These are phyloP conservation scores for Tetrahymena borealis DNA, from an alignment of 73 alveolate species.

Conservation along the genomic window DNA sequence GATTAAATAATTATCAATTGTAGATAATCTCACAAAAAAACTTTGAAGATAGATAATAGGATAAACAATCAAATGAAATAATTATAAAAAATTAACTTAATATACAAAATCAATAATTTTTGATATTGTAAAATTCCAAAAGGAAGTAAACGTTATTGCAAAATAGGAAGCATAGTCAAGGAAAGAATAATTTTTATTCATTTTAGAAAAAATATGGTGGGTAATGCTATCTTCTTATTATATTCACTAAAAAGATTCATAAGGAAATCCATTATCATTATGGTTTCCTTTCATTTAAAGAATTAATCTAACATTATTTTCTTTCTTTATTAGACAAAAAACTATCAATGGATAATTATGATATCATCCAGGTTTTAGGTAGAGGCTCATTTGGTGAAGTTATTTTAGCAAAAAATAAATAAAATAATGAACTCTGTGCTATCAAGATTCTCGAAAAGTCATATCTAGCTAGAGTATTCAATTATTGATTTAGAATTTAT, in stretches of 20 bases:
- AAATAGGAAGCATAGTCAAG: not conserved
- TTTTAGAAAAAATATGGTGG: not conserved
- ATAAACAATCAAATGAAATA: too few species aligned
- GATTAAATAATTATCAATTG: too few species aligned
- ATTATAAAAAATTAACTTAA: not conserved
- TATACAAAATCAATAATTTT: not conserved
- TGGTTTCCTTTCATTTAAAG: not conserved
- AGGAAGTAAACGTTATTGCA: not conserved
- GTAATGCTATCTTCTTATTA: not conserved
- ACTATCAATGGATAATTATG: not conserved
- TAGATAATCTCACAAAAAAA: too few species aligned
- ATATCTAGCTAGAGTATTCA: not conserved
- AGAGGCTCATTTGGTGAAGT: not conserved
- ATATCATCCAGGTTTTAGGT: not conserved
- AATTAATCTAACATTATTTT: not conserved
- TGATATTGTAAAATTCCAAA: not conserved
- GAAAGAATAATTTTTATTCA: not conserved
- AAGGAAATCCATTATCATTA: too few species aligned
- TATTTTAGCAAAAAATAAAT: not conserved
- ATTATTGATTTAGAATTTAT: not conserved
- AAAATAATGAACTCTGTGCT: not conserved
- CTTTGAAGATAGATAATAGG: too few species aligned
- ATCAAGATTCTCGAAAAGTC: not conserved
- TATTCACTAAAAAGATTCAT: too few species aligned
- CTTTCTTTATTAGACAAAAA: not conserved